Evolutionary conservation across 257 asterid species (phyloP).

Genomic region (Anisodus acutangulus): DNA sequence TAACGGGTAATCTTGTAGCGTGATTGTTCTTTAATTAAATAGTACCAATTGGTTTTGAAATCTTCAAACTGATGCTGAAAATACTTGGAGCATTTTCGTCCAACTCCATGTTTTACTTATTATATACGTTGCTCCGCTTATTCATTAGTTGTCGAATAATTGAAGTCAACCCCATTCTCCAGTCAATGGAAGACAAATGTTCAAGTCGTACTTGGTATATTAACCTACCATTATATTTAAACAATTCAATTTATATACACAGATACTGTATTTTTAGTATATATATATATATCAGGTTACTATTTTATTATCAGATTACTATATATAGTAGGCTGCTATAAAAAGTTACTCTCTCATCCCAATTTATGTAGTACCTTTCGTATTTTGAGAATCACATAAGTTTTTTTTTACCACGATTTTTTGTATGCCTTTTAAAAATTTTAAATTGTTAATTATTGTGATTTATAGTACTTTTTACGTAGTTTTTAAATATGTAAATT

Average conservation of each 20-base stretch:
- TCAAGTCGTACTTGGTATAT: constrained; percentile 17
- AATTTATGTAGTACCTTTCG: too few relatives aligned
- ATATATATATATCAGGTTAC: too few relatives aligned
- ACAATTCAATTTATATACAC: not conserved
- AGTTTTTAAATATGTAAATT: too few relatives aligned
- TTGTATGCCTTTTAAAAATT: too few relatives aligned
- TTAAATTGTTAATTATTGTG: too few relatives aligned
- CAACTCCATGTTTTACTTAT: not conserved
- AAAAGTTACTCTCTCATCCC: too few relatives aligned
- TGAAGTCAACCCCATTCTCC: constrained; percentile 29
- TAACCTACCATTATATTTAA: constrained; percentile 31
- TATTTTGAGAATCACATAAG: too few relatives aligned
- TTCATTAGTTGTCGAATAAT: constrained; percentile 20
- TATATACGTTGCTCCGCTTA: constrained; percentile 41
- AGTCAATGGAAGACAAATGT: constrained; percentile 4
- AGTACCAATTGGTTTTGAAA: not conserved
- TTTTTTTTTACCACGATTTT: too few relatives aligned
- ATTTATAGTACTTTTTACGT: too few relatives aligned
- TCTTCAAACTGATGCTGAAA: not conserved
- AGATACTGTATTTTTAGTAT: too few relatives aligned
- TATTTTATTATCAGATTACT: too few relatives aligned
- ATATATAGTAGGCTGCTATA: too few relatives aligned
- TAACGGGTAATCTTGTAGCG: not conserved
- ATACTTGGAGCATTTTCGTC: not conserved
- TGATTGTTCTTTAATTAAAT: not conserved